Percentiles rank a stretch among this genome's conserved stretches.
Conservation (phyloP, 805 yeast genomes). For the Ogataea zsoltii region DNA sequence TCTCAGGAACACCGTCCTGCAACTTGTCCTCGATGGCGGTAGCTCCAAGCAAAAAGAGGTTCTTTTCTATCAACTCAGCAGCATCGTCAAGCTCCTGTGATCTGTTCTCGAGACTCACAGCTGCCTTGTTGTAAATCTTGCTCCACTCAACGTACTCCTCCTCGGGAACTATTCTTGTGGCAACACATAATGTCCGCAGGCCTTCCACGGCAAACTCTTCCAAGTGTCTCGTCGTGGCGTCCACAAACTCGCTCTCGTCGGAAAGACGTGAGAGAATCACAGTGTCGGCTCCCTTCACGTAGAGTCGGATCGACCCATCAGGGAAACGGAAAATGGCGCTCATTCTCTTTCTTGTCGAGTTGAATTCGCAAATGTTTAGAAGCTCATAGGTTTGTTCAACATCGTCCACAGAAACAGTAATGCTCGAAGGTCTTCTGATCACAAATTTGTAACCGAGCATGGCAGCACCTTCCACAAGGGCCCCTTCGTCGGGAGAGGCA, state of each 20-base stretch:
- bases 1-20: slow-evolving; percentile 98
- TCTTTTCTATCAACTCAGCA: slow-evolving; percentile 84
- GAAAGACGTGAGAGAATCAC: slow-evolving; percentile 86
- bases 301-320: slow-evolving; percentile 84
- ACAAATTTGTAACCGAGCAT: slow-evolving; percentile 79
- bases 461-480: slow-evolving; percentile 96
- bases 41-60: slow-evolving; percentile 84
- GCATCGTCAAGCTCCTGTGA: slow-evolving; percentile 77
- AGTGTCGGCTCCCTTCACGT: slow-evolving; percentile 97
- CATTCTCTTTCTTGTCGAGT: slow-evolving; percentile 97
- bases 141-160: slow-evolving; percentile 78
- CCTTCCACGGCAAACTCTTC: slow-evolving; percentile 98
- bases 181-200: slow-evolving; percentile 89
- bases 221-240: slow-evolving; percentile 78
- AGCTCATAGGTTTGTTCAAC: slow-evolving; percentile 66
- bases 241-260: slow-evolving; percentile 73
- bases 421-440: slow-evolving; percentile 81
- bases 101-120: slow-evolving; percentile 78
- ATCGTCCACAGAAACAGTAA: slow-evolving; percentile 62
- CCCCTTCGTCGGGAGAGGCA: slow-evolving; percentile 99
- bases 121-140: slow-evolving; percentile 66
- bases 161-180: slow-evolving; percentile 76
- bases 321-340: slow-evolving; percentile 93
- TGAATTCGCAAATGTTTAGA: slow-evolving; percentile 91
- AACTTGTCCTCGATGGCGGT: slow-evolving; percentile 98